Base-by-base conservation (phyloP, 129 eudicot genomes). In the Centaurea solstitialis region DNA sequence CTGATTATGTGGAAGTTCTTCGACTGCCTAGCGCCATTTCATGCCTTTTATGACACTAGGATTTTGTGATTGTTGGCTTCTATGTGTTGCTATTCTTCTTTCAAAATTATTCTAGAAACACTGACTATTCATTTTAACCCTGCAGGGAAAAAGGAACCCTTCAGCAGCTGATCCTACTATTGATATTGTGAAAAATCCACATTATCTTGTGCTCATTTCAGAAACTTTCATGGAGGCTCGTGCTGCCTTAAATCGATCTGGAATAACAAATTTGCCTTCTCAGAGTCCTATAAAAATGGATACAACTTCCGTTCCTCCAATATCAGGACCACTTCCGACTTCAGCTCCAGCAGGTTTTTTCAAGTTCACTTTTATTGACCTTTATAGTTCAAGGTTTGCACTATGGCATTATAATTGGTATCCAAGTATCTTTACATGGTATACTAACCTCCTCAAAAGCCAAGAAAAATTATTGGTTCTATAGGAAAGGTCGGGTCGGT, bases 211-310 rank as follows among this genome's bases (percentile, higher is more conserved):
- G 74, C 87, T 92, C 61, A 85, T 95, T 65, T 89, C 99, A 4
- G 99, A 95, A 53, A 91, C 81, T 80, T 93, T 95, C 74, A 82
- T 91, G 85, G 99, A 95, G 87, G 99, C 96, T 38, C 94, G 92
- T 81, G 91, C 89, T 74, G 91, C 97, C 75, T 85, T 94, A 83
- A 88, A 90, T 82, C 89, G 97, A 50, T 67, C 97, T 2, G 98
- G 97, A 72, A 81, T 91, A 68, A 67, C 91, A 68, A 86, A 59
- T 47, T 65, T 92, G 75, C 84, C 91, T 62, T 26, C 92, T 50
- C 99, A 92, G 72, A 91, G 74, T 83, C 91, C 97, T 80, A 89
- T 89, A 26, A 93, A 93, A 86, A 72, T 85, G 22, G 98, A 93
- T 78, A 76, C 83, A 43, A 72, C 89, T 33, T 73, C 97, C 9